These are phyloP conservation scores for Yamadazyma sp. DNA, from an alignment of 805 yeast species.

Conservation along the genomic window DNA sequence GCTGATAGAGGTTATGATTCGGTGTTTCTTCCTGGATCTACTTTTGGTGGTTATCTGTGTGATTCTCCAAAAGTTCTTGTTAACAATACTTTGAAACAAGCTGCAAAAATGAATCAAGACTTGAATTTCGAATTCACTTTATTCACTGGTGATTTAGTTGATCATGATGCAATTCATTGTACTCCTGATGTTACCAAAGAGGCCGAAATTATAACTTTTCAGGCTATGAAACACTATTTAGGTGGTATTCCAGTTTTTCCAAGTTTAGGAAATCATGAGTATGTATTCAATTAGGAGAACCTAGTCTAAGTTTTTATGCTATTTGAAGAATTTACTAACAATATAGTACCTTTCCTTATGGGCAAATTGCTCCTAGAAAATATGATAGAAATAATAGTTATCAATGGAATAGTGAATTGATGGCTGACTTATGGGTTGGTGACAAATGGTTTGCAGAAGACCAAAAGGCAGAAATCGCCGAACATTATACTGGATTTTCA, in stretches of 20 bases:
- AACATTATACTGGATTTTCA: conserved; percentile 45
- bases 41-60: conserved; percentile 61
- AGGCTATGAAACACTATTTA: conserved; percentile 51
- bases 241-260: conserved; percentile 56
- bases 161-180: conserved; percentile 55
- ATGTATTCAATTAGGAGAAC: too few species aligned
- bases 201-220: conserved; percentile 69
- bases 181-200: conserved; percentile 63
- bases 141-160: conserved; percentile 74
- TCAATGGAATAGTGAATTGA: conserved; percentile 37
- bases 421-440: conserved; percentile 34
- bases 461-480: conserved; percentile 23
- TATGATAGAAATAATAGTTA: conserved; percentile 25
- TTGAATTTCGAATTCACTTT: conserved; percentile 55
- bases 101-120: conserved; percentile 13
- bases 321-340: too few species aligned
- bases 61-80: conserved; percentile 64
- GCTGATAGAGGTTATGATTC: conserved; percentile 17
- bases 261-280: conserved; percentile 71
- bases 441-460: conserved; percentile 35
- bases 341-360: conserved; percentile 69
- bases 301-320: too few species aligned
- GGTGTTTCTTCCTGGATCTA: conserved; percentile 47
- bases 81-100: conserved; percentile 49
- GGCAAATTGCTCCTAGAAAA: conserved; percentile 55